Percentiles rank a stretch among this genome's conserved stretches.
These are phyloP conservation scores for Lavandula angustifolia DNA, from an alignment of 257 asterid genomes.

Conservation along the genomic window DNA sequence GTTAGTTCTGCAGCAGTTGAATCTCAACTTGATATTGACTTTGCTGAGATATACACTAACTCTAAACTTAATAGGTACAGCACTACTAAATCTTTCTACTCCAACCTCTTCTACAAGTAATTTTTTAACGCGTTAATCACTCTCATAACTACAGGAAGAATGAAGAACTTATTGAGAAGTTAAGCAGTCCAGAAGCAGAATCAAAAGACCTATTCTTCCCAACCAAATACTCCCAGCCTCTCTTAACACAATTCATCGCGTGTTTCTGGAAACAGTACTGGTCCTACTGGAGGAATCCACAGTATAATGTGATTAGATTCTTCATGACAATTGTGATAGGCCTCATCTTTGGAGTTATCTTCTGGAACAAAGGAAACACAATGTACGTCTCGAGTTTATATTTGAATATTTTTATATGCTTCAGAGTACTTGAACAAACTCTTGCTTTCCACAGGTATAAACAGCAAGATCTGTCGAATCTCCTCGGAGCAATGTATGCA, in stretches of 20 bases:
- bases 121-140: not conserved
- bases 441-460: constrained; percentile 41
- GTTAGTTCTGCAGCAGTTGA: constrained; percentile 57
- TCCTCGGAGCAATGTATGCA: constrained; percentile 69
- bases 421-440: not conserved
- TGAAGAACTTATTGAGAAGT: constrained; percentile 44
- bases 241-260: constrained; percentile 50
- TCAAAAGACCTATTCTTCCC: constrained; percentile 57
- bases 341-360: constrained; percentile 57
- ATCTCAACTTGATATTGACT: constrained; percentile 48
- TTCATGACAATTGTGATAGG: constrained; percentile 66
- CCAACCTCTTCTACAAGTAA: not conserved
- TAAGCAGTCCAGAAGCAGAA: constrained; percentile 48
- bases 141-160: constrained; percentile 46
- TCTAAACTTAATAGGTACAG: constrained; percentile 54
- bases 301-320: constrained; percentile 62
- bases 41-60: constrained; percentile 51
- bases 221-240: constrained; percentile 62
- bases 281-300: constrained; percentile 79
- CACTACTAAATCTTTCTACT: not conserved
- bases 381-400: constrained; percentile 38
- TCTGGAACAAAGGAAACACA: constrained; percentile 67
- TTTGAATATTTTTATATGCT: not conserved
- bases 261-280: constrained; percentile 72
- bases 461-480: constrained; percentile 61